Percentiles rank a stretch among this genome's conserved stretches.
These are phyloP conservation scores for Perkinsus olseni DNA, from an alignment of 169 alveolate species.

Conservation along the genomic window DNA sequence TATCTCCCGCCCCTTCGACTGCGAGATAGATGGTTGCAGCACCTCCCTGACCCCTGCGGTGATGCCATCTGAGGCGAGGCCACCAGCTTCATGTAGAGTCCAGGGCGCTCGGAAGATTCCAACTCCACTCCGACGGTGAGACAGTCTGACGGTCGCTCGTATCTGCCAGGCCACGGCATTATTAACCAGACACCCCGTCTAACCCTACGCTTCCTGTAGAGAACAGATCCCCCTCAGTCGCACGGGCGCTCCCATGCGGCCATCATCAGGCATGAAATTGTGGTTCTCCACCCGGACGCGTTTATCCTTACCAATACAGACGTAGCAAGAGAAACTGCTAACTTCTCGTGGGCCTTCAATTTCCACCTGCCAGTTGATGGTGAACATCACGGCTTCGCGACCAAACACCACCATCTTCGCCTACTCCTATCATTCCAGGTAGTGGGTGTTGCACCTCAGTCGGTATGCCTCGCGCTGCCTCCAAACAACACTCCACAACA, in stretches of 20 bases:
- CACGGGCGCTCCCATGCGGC: not conserved
- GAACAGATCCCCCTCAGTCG: not conserved
- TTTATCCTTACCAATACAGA: not conserved
- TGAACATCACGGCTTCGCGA: not conserved
- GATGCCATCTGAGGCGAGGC: not conserved
- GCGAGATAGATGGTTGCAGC: not conserved
- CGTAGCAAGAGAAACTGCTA: not conserved
- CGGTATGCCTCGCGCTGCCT: not conserved
- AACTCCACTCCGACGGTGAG: not conserved
- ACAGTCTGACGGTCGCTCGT: not conserved
- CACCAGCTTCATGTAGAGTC: not conserved
- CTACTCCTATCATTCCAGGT: not conserved
- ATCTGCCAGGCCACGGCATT: not conserved
- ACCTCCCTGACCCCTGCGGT: not conserved
- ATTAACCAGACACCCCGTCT: not conserved
- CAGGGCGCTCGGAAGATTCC: not conserved
- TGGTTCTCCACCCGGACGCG: not conserved
- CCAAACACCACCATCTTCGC: not conserved
- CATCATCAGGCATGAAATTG: not conserved
- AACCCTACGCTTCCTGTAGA: not conserved
- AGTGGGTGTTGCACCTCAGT: not conserved
- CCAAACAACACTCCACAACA: not conserved
- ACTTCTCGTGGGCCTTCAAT: not conserved
- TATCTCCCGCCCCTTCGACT: not conserved
- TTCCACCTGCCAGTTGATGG: not conserved